phyloP scores from a whole-genome alignment of 768 basidiomycete genomes.

The Cyathus striatus region DNA sequence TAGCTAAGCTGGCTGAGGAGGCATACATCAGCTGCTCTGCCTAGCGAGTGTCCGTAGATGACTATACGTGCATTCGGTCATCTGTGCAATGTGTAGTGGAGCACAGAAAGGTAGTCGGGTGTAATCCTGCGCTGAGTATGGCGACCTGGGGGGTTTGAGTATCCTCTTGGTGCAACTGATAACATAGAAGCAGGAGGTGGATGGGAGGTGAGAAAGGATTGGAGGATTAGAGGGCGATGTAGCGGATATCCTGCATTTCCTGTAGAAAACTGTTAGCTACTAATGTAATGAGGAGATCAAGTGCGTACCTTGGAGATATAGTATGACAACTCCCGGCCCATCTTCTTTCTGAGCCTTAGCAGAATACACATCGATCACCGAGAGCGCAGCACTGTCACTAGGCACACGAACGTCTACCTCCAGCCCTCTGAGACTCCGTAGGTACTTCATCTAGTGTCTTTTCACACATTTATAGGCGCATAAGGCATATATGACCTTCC shows the following conservation, averaged over 20 bases:
- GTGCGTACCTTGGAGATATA: conserved; percentile 19
- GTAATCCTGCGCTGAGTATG: conserved; percentile 34
- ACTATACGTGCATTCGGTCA: conserved; percentile 29
- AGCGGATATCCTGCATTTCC: conserved; percentile 50
- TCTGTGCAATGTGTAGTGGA: conserved; percentile 21
- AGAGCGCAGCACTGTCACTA: conserved; percentile 5
- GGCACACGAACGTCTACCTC: conserved; percentile 9
- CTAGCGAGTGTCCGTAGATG: conserved; percentile 45
- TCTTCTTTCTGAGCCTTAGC: conserved; percentile 1
- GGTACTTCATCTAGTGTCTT: conserved; percentile 23
- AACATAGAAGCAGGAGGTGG: conserved; percentile 11
- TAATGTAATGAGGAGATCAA: background rate
- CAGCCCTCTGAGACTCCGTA: conserved; percentile 6
- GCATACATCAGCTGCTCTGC: conserved; percentile 36
- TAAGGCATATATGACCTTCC: conserved; percentile 47
- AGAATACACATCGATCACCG: conserved; percentile 10
- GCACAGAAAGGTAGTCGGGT: conserved; percentile 30
- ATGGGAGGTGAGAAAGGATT: conserved; percentile 17
- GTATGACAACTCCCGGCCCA: conserved; percentile 7
- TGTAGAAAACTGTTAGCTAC: conserved; percentile 20
- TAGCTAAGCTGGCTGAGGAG: conserved; percentile 21
- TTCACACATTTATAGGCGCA: conserved; percentile 32
- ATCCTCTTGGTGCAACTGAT: conserved; percentile 43
- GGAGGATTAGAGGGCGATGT: conserved; percentile 37
- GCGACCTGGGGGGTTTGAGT: conserved; percentile 37